Evolutionary conservation across 1,139 yeast genomes (phyloP).

Genomic region (Kodamaea ohmeri): DNA sequence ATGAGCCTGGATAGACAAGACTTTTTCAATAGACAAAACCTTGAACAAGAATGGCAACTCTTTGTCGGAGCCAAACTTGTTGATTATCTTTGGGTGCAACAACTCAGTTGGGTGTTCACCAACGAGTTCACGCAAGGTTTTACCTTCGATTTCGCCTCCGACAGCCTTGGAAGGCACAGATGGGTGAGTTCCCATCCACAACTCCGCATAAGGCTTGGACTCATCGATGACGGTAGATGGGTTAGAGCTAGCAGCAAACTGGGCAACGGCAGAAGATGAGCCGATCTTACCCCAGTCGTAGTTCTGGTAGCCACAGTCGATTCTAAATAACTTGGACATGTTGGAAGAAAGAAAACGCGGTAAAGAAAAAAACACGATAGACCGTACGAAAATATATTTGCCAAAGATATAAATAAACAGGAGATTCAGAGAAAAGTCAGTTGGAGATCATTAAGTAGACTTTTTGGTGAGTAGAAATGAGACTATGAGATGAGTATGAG

Average conservation of each 20-base stretch:
- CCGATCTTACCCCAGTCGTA: constrained; percentile 91
- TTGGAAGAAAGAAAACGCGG: not conserved
- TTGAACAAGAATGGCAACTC: constrained; percentile 91
- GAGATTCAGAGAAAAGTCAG: not conserved
- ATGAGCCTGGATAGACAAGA: constrained; percentile 93
- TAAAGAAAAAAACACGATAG: not conserved
- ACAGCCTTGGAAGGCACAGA: constrained; percentile 77
- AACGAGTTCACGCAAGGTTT: constrained; percentile 64
- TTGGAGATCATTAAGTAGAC: no score
- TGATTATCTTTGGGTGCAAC: constrained; percentile 56
- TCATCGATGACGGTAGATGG: constrained; percentile 62
- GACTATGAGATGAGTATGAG: no score
- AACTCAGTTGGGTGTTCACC: constrained; percentile 55
- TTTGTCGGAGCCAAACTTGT: constrained; percentile 63
- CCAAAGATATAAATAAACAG: not conserved
- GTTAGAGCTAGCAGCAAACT: constrained; percentile 71
- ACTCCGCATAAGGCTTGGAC: constrained; percentile 77
- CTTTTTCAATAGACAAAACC: constrained; percentile 88
- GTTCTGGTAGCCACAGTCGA: constrained; percentile 62
- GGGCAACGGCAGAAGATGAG: constrained; percentile 80
- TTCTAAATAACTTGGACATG: constrained; percentile 34
- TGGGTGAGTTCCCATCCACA: constrained; percentile 99
- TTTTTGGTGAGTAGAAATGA: no score
- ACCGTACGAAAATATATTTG: not conserved
- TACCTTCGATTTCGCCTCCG: constrained; percentile 34